phyloP scores from a whole-genome alignment of 2,329 filamentous ascomycete species.

The Sclerotinia borealis region DNA sequence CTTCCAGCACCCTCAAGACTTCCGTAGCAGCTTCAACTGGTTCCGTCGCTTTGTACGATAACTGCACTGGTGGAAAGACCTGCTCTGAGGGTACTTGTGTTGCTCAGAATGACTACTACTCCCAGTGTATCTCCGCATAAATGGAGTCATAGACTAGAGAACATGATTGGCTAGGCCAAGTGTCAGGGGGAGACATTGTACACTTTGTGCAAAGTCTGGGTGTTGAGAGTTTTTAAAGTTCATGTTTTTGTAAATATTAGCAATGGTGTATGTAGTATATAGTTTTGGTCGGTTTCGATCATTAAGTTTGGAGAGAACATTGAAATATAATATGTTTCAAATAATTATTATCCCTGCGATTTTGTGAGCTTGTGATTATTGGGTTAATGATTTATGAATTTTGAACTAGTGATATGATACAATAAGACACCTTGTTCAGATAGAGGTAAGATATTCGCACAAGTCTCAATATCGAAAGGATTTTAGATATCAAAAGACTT shows the following conservation, averaged over 20 bases:
- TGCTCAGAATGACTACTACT: not conserved
- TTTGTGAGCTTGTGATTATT: too few species aligned
- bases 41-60: not conserved
- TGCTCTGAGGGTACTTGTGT: constrained; percentile 1
- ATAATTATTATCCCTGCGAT: too few species aligned
- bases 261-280: not conserved
- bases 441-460: too few species aligned
- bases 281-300: too few species aligned
- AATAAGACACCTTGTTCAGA: too few species aligned
- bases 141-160: not conserved
- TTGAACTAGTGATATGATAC: too few species aligned
- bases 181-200: not conserved
- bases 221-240: not conserved
- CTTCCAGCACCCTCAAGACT: not conserved
- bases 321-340: too few species aligned
- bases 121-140: not conserved
- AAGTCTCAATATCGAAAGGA: too few species aligned
- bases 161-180: not conserved
- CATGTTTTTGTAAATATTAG: not conserved
- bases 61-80: not conserved
- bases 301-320: too few species aligned
- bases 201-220: not conserved
- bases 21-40: not conserved
- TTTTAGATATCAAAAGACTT: too few species aligned
- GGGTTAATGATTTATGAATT: too few species aligned